Percentiles rank a stretch among this genome's conserved stretches.
phyloP scores from a whole-genome alignment of 2,329 filamentous ascomycete genomes.

The Calonectria pseudoreteaudii region DNA sequence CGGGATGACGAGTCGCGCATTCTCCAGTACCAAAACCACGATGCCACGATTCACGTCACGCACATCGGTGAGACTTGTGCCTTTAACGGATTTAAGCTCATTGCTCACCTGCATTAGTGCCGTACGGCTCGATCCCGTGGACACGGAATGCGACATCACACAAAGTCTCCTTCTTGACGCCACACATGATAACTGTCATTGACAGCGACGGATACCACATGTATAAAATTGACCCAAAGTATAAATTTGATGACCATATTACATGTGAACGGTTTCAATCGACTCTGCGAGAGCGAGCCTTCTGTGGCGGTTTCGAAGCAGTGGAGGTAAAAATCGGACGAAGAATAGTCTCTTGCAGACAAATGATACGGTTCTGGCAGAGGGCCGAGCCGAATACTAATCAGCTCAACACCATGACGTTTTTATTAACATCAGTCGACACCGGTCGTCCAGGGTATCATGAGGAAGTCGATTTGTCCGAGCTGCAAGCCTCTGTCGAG shows the following conservation, averaged over 20 bases:
- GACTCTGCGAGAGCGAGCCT: neutral
- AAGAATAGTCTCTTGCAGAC: neutral
- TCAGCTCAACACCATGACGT: slow-evolving; percentile 4
- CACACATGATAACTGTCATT: slow-evolving; percentile 1
- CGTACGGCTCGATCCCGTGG: neutral
- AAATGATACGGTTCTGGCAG: slow-evolving; percentile 8
- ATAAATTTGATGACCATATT: neutral
- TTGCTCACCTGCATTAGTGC: neutral
- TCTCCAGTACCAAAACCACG: slow-evolving; percentile 20
- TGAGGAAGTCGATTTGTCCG: neutral
- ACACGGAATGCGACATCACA: neutral
- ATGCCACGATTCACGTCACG: slow-evolving; percentile 18
- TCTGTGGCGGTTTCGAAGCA: neutral
- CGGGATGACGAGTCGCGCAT: slow-evolving; percentile 25
- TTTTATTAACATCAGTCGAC: neutral
- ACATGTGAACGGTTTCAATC: neutral
- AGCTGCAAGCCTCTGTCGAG: neutral
- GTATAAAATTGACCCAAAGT: slow-evolving; percentile 11
- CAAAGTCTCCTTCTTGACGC: slow-evolving; percentile 7
- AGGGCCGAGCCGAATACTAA: neutral
- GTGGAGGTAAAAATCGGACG: neutral
- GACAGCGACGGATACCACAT: slow-evolving; percentile 9
- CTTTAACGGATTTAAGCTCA: neutral
- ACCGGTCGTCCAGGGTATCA: neutral
- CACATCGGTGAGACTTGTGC: neutral